A percentile compares a stretch with the other conserved stretches of the same genome.
Evolutionary conservation across 164 flowering plant species (phyloP).

Genomic region (Macadamia integrifolia): DNA sequence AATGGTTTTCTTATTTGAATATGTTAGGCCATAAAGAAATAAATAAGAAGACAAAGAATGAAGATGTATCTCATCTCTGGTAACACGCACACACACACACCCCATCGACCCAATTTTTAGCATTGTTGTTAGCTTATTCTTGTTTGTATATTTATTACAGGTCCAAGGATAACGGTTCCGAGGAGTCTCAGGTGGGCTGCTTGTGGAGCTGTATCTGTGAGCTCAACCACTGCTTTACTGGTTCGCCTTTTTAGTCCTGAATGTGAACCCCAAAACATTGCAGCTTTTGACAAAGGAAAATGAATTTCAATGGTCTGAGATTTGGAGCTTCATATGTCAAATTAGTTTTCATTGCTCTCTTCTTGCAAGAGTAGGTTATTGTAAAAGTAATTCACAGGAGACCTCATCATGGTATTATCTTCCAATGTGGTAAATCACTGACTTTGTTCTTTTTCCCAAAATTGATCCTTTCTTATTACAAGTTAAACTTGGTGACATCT

Average conservation of each 20-base stretch:
- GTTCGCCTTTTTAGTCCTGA: conserved; percentile 84
- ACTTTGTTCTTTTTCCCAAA: too few species aligned
- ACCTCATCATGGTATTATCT: too few species aligned
- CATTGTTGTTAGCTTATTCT: background rate
- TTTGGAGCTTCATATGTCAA: background rate
- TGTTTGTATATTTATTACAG: conserved; percentile 35
- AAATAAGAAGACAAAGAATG: too few species aligned
- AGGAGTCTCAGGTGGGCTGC: conserved; percentile 79
- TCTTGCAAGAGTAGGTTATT: background rate
- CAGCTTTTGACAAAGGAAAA: conserved; percentile 64
- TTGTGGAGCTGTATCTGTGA: conserved; percentile 68
- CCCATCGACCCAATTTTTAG: too few species aligned
- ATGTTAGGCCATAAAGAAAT: too few species aligned
- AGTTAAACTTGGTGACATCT: too few species aligned
- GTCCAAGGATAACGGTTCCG: conserved; percentile 76
- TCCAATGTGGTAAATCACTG: too few species aligned
- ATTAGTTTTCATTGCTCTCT: background rate
- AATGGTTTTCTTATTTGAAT: too few species aligned
- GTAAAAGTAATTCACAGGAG: too few species aligned
- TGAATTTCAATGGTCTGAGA: conserved; percentile 4
- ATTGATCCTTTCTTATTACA: too few species aligned
- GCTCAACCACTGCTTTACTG: conserved; percentile 63
- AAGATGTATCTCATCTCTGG: too few species aligned
- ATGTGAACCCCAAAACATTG: conserved; percentile 96
- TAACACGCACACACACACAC: too few species aligned